Evolutionary conservation across 202 grass and related monocot species (phyloP).

Genomic region (Zoysia matrella): DNA sequence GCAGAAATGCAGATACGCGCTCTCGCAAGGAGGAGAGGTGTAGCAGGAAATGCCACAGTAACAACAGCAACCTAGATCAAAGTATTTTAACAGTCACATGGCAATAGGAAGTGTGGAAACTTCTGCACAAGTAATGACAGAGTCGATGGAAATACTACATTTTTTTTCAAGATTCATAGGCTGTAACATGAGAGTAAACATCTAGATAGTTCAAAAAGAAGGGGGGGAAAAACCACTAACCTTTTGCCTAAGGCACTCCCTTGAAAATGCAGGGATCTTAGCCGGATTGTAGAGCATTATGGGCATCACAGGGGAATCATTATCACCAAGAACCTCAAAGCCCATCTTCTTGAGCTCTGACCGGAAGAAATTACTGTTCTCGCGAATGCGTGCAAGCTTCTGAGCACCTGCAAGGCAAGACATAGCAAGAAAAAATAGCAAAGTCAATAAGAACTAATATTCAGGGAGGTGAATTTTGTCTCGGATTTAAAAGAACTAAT

Average conservation of each 20-base stretch:
- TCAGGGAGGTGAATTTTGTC: not conserved
- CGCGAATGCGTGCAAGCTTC: slow-evolving; percentile 77
- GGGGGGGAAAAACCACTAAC: slow-evolving; percentile 41
- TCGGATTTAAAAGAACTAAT: not conserved
- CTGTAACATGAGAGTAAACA: not conserved
- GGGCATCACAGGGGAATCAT: slow-evolving; percentile 55
- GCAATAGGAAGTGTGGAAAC: not conserved
- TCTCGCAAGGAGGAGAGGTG: slow-evolving; percentile 68
- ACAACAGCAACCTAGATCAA: slow-evolving; percentile 75
- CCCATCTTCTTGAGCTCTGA: too few relatives aligned
- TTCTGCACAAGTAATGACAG: not conserved
- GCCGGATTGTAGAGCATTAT: slow-evolving; percentile 93
- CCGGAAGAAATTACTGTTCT: too few relatives aligned
- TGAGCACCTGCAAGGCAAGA: slow-evolving; percentile 58
- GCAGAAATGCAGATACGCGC: slow-evolving; percentile 89
- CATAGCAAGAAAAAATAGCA: slow-evolving; percentile 12
- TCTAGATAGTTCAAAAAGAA: not conserved
- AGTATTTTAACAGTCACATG: slow-evolving; percentile 15
- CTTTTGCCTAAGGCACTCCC: slow-evolving; percentile 79
- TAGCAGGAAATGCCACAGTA: slow-evolving; percentile 10
- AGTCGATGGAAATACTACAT: too few relatives aligned
- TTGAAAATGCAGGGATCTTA: slow-evolving; percentile 88
- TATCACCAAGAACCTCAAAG: too few relatives aligned
- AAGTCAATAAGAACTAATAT: slow-evolving; percentile 7
- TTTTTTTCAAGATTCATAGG: not conserved